A percentile compares a stretch with the other conserved stretches of the same genome.
Conservation (phyloP, 257 asterid genomes). For the Scutellaria galericulata region DNA sequence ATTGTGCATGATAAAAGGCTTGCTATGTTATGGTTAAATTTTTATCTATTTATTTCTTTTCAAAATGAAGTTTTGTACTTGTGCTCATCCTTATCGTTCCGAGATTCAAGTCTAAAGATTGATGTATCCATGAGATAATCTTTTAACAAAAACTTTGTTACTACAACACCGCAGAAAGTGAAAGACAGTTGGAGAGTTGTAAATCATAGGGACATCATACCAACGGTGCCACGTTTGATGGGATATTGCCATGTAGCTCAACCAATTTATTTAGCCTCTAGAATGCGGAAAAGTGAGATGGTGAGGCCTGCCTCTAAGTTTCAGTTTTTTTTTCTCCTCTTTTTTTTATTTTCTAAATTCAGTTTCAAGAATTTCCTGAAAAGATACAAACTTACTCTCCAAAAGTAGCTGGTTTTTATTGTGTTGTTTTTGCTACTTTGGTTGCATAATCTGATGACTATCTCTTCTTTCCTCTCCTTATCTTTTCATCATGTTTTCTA, state of each 20-base stretch:
- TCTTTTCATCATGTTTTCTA: no score
- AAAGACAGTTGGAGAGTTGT: slow-evolving; percentile 95
- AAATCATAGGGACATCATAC: slow-evolving; percentile 95
- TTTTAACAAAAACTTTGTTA: slow-evolving; percentile 19
- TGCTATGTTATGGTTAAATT: not conserved
- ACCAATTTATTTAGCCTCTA: slow-evolving; percentile 81
- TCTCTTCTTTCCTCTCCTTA: no score
- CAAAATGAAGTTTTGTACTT: slow-evolving; percentile 9
- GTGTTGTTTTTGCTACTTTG: not conserved
- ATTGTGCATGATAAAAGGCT: not conserved
- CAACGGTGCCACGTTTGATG: slow-evolving; percentile 98
- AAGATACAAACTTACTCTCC: not conserved
- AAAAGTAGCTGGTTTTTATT: not conserved
- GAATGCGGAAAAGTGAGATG: slow-evolving; percentile 49
- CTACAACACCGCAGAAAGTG: slow-evolving; percentile 63
- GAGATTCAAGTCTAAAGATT: slow-evolving; percentile 11
- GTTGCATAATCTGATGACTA: not conserved
- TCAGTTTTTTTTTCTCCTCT: not conserved
- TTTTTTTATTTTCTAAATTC: not conserved
- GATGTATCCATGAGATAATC: not conserved
- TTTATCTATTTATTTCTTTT: not conserved
- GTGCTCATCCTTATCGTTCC: not conserved
- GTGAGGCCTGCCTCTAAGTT: slow-evolving; percentile 43
- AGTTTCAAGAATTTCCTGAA: slow-evolving; percentile 18
- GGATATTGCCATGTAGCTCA: slow-evolving; percentile 99